Evolutionary conservation across 345 rosid species (phyloP), one percentile per base, ranked within the genome.

Genomic region (Draba incana): DNA sequence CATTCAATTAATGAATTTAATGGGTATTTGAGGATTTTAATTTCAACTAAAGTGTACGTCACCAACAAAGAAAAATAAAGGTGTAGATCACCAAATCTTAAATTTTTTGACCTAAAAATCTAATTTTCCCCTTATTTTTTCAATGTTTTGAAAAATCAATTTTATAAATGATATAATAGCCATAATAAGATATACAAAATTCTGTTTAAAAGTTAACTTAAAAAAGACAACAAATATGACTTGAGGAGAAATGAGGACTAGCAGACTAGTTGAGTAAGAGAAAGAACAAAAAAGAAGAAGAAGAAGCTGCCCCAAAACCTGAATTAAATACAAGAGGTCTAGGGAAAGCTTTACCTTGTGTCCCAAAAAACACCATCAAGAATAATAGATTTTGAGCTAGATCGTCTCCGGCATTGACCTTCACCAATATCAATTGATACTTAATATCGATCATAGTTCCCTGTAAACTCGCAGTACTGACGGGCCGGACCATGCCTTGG

Each of bases 401-500:
- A 11, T 25, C 4, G 12, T 45, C 23, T 56, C 4, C 4, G 5
- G 43, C 55, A 28, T 62, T 27, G 55, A 45, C 53, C 54, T 47
- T 62, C 35, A 16, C 43, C 50, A 46, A 35, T 33, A 46, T 24
- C 50, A 64, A 16, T 10, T 20, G 46, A 41, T 35, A 44, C 71
- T 35, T 66, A 73, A 27, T 28, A 35, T n/a, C 77, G 53, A 24
- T 61, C 72, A 73, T 51, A 14, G 43, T 51, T 35, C 48, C 66
- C 6, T 64, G 45, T 24, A 37, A 42, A 49, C 46, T 64, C 61
- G 0, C 20, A 42, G 15, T 72, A n/a, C 10, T 57, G 43, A 33
- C 38, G 7, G n/a, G 30, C 6, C 41, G 6, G 25, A 28, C 68
- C 77, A 74, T 74, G 45, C 68, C 68, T 74, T 16, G 72, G 63